Percentiles rank a stretch among this genome's conserved stretches.
These are phyloP conservation scores for Nemania serpens DNA, from an alignment of 2,329 filamentous ascomycete species.

Conservation along the genomic window DNA sequence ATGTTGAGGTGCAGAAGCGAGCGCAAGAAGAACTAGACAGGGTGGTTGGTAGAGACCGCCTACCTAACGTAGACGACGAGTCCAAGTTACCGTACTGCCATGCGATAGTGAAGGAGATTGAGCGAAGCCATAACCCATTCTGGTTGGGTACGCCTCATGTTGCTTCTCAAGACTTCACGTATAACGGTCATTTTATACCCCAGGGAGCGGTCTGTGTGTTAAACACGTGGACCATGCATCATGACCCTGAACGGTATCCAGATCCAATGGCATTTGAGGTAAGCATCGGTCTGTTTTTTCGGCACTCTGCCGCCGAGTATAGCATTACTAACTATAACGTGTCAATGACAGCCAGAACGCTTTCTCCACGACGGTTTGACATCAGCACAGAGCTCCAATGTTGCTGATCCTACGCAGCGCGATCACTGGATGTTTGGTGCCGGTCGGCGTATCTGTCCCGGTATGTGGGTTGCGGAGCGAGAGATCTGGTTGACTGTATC, in stretches of 20 bases:
- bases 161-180: constrained; percentile 40
- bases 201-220: constrained; percentile 44
- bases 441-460: constrained; percentile 55
- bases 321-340: background rate
- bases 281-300: background rate
- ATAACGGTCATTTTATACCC: constrained; percentile 46
- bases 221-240: constrained; percentile 45
- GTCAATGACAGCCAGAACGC: constrained; percentile 33
- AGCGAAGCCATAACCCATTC: constrained; percentile 34
- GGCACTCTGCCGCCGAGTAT: background rate
- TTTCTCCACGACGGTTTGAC: constrained; percentile 31
- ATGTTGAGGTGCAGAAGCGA: constrained; percentile 13
- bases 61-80: constrained; percentile 12
- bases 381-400: constrained; percentile 20
- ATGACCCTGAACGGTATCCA: constrained; percentile 39
- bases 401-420: constrained; percentile 17
- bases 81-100: constrained; percentile 11
- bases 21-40: constrained; percentile 16
- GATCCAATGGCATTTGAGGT: constrained; percentile 36
- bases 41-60: constrained; percentile 29
- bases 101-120: constrained; percentile 20
- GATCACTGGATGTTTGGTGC: constrained; percentile 53
- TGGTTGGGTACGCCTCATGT: constrained; percentile 43
- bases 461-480: constrained; percentile 51
- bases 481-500: constrained; percentile 47